phyloP scores from a whole-genome alignment of 2,329 filamentous ascomycete species.

The Penicillium italicum region DNA sequence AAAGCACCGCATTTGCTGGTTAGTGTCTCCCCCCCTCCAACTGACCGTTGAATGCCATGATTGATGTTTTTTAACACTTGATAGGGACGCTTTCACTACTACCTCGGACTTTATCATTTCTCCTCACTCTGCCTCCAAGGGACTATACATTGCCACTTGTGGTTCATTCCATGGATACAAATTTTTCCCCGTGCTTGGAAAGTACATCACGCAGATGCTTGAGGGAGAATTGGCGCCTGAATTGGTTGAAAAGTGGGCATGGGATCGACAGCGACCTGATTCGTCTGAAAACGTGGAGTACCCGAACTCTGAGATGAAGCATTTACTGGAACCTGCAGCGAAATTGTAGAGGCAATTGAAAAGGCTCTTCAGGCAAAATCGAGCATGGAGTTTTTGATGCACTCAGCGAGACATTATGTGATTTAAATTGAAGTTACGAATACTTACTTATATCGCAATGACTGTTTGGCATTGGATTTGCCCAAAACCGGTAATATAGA shows the following conservation, averaged over 20 bases:
- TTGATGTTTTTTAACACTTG: background rate
- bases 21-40: constrained; percentile 34
- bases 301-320: constrained; percentile 56
- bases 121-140: constrained; percentile 41
- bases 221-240: constrained; percentile 24
- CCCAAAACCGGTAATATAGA: too few species aligned
- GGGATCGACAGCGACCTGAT: constrained; percentile 57
- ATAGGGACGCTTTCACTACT: constrained; percentile 63
- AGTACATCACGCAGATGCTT: constrained; percentile 29
- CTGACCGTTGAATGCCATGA: background rate
- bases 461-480: background rate
- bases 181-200: constrained; percentile 32
- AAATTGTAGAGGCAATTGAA: constrained; percentile 25
- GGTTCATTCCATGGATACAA: constrained; percentile 31
- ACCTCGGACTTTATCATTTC: constrained; percentile 52
- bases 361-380: background rate
- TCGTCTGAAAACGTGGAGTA: constrained; percentile 53
- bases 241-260: constrained; percentile 28
- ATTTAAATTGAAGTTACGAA: background rate
- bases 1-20: constrained; percentile 66
- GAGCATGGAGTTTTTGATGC: background rate
- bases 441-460: background rate
- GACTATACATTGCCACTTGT: constrained; percentile 42
- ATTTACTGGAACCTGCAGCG: constrained; percentile 43
- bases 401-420: background rate